Conservation (phyloP, 2,329 filamentous ascomycete species). For the Colletotrichum sojae region DNA sequence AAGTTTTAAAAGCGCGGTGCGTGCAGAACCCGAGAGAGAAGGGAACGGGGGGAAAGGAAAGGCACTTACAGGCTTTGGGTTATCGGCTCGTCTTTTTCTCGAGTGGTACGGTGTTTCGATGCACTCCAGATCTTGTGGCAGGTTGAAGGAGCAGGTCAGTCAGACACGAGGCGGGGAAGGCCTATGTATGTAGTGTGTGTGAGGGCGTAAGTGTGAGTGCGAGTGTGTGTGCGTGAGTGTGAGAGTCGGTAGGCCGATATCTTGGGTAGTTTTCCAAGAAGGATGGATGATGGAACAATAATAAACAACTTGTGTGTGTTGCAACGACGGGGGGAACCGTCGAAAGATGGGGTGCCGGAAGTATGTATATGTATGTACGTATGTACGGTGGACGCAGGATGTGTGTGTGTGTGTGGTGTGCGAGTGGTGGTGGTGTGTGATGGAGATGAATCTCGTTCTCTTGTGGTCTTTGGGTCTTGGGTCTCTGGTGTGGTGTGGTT, state of each 20-base stretch:
- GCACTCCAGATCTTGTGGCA: conserved; percentile 41
- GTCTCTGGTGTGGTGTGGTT: background rate
- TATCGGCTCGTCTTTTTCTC: conserved; percentile 29
- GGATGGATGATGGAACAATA: conserved; percentile 40
- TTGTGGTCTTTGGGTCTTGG: conserved; percentile 20
- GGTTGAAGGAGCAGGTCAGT: conserved; percentile 29
- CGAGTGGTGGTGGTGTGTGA: conserved; percentile 25
- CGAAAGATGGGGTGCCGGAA: conserved; percentile 38
- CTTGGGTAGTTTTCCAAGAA: conserved; percentile 13
- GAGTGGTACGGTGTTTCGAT: conserved; percentile 38
- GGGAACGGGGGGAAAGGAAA: conserved; percentile 11
- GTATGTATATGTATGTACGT: conserved; percentile 40
- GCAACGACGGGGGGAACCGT: conserved; percentile 32
- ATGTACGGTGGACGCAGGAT: conserved; percentile 30
- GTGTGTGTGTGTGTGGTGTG: conserved; percentile 21
- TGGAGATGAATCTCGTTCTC: conserved; percentile 34
- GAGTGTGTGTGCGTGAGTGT: conserved; percentile 17
- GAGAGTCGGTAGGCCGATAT: conserved; percentile 20
- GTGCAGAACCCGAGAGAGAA: background rate
- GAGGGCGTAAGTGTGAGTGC: conserved; percentile 9
- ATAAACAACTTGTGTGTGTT: conserved; percentile 42
- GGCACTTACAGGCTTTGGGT: conserved; percentile 31
- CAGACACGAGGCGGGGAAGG: conserved; percentile 36
- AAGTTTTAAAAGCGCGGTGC: conserved; percentile 27
- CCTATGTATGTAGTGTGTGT: conserved; percentile 30